phyloP scores from a whole-genome alignment of 805 yeast genomes.

The Scheffersomyces spartinae region DNA sequence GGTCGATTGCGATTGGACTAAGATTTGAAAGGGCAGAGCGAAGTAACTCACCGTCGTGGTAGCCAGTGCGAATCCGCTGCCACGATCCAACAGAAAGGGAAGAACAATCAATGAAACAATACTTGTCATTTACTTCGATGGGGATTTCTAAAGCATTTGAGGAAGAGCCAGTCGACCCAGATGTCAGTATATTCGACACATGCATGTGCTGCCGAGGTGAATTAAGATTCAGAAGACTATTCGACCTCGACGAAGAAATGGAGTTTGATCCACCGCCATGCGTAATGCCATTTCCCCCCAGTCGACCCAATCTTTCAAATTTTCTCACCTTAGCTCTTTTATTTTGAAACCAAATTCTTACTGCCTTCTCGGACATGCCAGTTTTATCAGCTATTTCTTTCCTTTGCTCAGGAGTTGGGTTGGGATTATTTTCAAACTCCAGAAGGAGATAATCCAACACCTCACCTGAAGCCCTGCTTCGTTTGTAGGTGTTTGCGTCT shows the following conservation, averaged over 20 bases:
- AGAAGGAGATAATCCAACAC: constrained; percentile 54
- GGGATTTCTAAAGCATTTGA: too few relatives aligned
- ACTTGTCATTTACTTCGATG: constrained; percentile 49
- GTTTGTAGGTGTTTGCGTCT: constrained; percentile 23
- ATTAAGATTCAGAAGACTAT: constrained; percentile 2
- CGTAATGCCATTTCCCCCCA: too few relatives aligned
- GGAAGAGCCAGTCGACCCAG: too few relatives aligned
- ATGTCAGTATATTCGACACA: too few relatives aligned
- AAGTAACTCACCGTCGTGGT: constrained; percentile 24
- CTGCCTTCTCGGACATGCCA: constrained; percentile 79
- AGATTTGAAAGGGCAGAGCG: constrained; percentile 37
- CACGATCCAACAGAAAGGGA: constrained; percentile 69
- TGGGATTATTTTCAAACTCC: constrained; percentile 63
- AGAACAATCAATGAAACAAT: constrained; percentile 55
- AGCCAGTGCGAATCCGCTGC: constrained; percentile 68
- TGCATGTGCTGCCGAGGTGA: too few relatives aligned
- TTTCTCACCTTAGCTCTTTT: constrained; percentile 71
- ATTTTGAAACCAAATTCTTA: constrained; percentile 89
- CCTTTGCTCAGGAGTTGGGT: constrained; percentile 64
- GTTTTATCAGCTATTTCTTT: constrained; percentile 60
- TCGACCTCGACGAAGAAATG: too few relatives aligned
- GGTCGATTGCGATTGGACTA: constrained; percentile 55
- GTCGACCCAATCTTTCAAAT: constrained; percentile 37
- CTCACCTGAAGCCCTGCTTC: constrained; percentile 74
- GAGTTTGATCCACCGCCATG: too few relatives aligned